These are phyloP conservation scores for Incumbomyces lentus DNA, from an alignment of 2,329 filamentous ascomycete species.

Conservation along the genomic window DNA sequence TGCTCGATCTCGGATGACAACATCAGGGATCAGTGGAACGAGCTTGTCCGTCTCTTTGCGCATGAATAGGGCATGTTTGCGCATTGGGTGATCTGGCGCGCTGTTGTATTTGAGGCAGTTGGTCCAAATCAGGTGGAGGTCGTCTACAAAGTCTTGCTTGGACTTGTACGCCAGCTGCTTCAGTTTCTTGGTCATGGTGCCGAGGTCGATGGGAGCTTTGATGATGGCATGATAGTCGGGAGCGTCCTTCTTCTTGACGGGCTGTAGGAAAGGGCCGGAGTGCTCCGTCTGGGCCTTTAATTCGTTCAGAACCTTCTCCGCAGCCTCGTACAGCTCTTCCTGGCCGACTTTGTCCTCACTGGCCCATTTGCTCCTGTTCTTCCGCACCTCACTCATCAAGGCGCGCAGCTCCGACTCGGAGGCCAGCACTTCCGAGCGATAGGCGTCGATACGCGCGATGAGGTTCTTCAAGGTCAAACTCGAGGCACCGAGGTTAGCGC, in stretches of 20 bases:
- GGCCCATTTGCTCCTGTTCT: conserved; percentile 97
- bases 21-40: conserved; percentile 86
- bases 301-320: conserved; percentile 93
- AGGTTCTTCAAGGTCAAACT: conserved; percentile 94
- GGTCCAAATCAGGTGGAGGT: conserved; percentile 90
- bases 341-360: conserved; percentile 96
- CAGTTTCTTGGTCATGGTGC: conserved; percentile 96
- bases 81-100: conserved; percentile 72
- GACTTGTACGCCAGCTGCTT: conserved; percentile 70
- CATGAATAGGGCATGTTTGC: conserved; percentile 93
- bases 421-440: conserved; percentile 78
- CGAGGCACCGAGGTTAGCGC: conserved; percentile 86
- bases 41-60: conserved; percentile 95
- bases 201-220: conserved; percentile 83
- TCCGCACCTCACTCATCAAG: conserved; percentile 92
- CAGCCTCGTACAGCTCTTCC: conserved; percentile 91
- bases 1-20: conserved; percentile 78
- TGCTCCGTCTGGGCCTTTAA: conserved; percentile 96
- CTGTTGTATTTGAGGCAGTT: conserved; percentile 96
- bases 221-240: conserved; percentile 89
- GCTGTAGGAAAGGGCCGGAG: conserved; percentile 85
- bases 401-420: conserved; percentile 87
- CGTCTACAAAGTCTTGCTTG: conserved; percentile 88
- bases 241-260: conserved; percentile 93
- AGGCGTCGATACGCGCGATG: conserved; percentile 88